Base-by-base conservation (phyloP, 768 basidiomycete species). In the Collybia mongolica region DNA sequence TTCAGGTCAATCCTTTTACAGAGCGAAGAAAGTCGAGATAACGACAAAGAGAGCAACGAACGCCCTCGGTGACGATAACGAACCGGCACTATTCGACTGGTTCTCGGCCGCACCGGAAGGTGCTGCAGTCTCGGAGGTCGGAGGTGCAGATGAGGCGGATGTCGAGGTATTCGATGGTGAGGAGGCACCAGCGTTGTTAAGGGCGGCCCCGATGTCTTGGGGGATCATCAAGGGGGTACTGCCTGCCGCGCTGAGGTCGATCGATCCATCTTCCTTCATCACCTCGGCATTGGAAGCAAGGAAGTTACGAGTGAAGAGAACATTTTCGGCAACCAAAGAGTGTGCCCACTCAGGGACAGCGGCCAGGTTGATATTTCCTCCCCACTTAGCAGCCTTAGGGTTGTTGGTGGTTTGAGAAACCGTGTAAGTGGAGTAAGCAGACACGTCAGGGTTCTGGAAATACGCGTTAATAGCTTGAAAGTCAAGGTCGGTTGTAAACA, bases 201-300 rank as follows among this genome's bases (percentile, higher is more conserved):
- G 66, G 51, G 74, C 75, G 22, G 63, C 62, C 53, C 71, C 67
- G 55, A 87, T 68, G 61, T 88, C 85, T 48, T 72, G 64, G 54
- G 87, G 87, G 52, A 86, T 65, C 76, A 77, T 76, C 51, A 86
- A 58, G 22, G 86, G 78, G 35, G 72, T 77, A 55, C 56, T 62
- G 48, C 64, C 66, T 24, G 71, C 60, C 35, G 58, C 56, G 60
- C 70, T 68, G 49, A 85, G 68, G 67, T 83, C 72, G 61, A 86
- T 62, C 6, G 65, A 62, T 52, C 83, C 84, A 61, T 80, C 74
- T 3, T 63, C 62, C 43, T 72, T 64, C 55, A 88, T 51, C 37
- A 74, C 62, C 44, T 85, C 82, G 8, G 75, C 67, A 73, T 79
- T 80, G 61, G 58, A 51, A 24, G 68, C 74, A 48, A 77, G 66